phyloP scores from a whole-genome alignment of 352 stramenopile species.

The Phytophthora pini region DNA sequence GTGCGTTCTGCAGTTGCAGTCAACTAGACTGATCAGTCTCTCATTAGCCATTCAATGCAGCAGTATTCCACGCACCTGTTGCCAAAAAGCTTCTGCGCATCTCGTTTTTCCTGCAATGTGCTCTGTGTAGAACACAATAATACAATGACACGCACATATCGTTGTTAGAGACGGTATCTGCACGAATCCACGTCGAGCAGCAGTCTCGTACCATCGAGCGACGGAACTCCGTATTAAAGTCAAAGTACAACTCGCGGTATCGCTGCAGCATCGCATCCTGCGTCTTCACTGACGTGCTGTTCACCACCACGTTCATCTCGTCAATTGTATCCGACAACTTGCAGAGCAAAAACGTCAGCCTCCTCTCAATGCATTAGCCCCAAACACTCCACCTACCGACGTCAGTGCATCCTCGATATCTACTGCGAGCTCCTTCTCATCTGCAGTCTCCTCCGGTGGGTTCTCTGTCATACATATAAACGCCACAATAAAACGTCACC shows the following conservation, averaged over 20 bases:
- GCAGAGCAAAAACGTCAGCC: neutral
- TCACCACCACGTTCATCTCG: conserved; percentile 82
- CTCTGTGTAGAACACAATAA: conserved; percentile 47
- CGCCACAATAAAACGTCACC: conserved; percentile 4
- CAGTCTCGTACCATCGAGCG: conserved; percentile 68
- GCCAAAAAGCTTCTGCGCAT: conserved; percentile 84
- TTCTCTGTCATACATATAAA: conserved; percentile 55
- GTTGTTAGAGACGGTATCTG: neutral
- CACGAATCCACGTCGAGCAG: neutral
- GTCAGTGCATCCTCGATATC: conserved; percentile 84
- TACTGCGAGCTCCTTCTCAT: conserved; percentile 68
- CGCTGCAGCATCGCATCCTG: conserved; percentile 92
- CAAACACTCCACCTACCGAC: conserved; percentile 41
- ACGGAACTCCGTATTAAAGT: conserved; percentile 96
- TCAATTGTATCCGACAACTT: conserved; percentile 88
- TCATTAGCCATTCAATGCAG: no score
- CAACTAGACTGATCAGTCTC: neutral
- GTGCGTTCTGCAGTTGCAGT: conserved; percentile 38
- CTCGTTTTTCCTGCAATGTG: conserved; percentile 80
- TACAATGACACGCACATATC: neutral
- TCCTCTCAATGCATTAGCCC: neutral
- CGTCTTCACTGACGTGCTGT: conserved; percentile 74
- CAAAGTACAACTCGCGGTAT: conserved; percentile 96
- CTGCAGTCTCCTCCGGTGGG: conserved; percentile 53
- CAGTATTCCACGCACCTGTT: conserved; percentile 50